Evolutionary conservation across 2,329 filamentous ascomycete genomes (phyloP), one percentile per base, ranked within the genome.

Genomic region (Harringtonia lauricola): DNA sequence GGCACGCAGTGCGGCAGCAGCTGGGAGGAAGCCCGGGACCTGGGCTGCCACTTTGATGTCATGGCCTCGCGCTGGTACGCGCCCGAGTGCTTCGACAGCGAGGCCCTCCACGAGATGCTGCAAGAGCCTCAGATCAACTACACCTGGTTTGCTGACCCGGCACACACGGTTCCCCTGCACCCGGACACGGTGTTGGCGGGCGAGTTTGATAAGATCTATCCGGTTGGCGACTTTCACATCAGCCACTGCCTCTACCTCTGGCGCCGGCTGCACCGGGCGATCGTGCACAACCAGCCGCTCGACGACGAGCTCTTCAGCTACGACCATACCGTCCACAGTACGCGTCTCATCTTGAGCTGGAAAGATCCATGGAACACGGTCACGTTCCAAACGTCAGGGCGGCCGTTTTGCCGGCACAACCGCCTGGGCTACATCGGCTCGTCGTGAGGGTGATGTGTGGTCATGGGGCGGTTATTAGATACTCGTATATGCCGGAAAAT

Each of bases 1-100:
- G 40, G 40, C 18, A 42, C 39, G 10, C 40, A 42, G 28, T 42
- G 40, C 22, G 40, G 40, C 18, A 17, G 18, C 34, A 35, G 18
- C 30, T 42, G 40, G 40, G 17, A 42, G n/a, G 40, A 42, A 29
- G 40, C 40, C 12, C 29, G 31, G 4, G 40, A 31, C 6, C 22
- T 42, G 33, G 40, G 40, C 22, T 42, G 40, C 40, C 30, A 35
- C 40, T 42, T 35, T 19, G 40, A 42, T 14, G 30, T 35, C 18
- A 36, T 42, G 30, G 40, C 40, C 17, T 42, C 40, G 7, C 40
- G 40, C 17, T 42, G 40, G 40, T 42, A 42, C 21, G 13, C 40
- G 19, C 19, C 31, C 18, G 40, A 36, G 30, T 42, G 40, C 22
- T 42, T 35, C 30, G 40, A 42, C 22, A 13, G 18, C 8, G 40